Base-by-base conservation (phyloP, 2,329 filamentous ascomycete species). In the Sporothrix curviconia region DNA sequence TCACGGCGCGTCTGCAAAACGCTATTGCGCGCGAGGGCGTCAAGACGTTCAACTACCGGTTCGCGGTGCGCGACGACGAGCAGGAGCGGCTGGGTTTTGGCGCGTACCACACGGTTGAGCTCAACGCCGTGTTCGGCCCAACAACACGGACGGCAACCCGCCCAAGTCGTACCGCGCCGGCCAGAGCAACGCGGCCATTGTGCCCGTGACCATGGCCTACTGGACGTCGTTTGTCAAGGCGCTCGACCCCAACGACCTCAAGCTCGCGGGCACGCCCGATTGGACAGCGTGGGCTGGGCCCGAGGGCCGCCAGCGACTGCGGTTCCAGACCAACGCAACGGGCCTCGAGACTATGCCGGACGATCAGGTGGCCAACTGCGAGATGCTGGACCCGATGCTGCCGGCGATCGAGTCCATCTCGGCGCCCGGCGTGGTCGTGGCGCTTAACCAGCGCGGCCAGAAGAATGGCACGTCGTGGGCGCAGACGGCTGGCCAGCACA, bases 191-290 rank as follows among this genome's bases (percentile, higher is more conserved):
- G 76, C 72, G 1, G 67, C 66, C 0, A 81, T 87, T 11, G 76
- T 86, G 0, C 75, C 79, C 0, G 68, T 85, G 0, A 78, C 87
- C 37, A 84, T 89, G 66, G 78, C 76, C 0, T 91, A 90, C 69
- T 90, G 86, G 86, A 81, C 83, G 1, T 87, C 83, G 61, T 91
- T 91, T 66, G 82, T 91, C 60, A 72, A 80, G 22, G 75, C 74
- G 1, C 76, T 83, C 42, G 76, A 90, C 67, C 87, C 87, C 0
- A 91, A 90, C 15, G 70, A 75, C 58, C 74, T 79, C 12, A 62
- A 70, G 49, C 43, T 57, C 12, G 42, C 60, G 1, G 76, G 74
- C 0, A 73, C 72, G 46, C 79, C 80, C 4, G 68, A 68, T 56
- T 85, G 82, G 83, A 69, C 72, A 59, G 67, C 68, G 12, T 83